Evolutionary conservation across 1,284 basidiomycete genomes (phyloP).

Genomic region (Spongiforma sp.): DNA sequence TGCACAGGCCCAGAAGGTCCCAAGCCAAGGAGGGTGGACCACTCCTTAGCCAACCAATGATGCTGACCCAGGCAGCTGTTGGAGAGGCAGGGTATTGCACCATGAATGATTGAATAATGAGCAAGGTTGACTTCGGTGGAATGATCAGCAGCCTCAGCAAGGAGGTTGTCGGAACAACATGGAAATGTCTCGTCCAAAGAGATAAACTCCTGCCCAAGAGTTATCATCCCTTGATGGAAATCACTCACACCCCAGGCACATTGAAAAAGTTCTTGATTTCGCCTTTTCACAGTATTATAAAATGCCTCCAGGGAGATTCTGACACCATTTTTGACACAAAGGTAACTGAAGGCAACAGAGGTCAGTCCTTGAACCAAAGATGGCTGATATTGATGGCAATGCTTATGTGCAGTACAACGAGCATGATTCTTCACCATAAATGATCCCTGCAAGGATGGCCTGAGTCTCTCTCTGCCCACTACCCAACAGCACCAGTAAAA

Average conservation of each 20-base stretch:
- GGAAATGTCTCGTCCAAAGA: constrained; percentile 1
- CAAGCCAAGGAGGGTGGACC: constrained; percentile 8
- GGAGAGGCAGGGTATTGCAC: constrained; percentile 1
- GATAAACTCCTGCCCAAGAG: constrained; percentile 7
- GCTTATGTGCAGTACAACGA: constrained; percentile 10
- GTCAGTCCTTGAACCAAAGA: not conserved
- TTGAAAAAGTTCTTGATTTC: constrained; percentile 7
- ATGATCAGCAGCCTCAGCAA: constrained; percentile 18
- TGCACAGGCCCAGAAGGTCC: not conserved
- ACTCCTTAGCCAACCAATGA: constrained; percentile 10
- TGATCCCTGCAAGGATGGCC: constrained; percentile 7
- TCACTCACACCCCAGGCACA: constrained; percentile 10
- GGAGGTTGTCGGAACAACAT: constrained; percentile 2
- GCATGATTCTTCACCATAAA: not conserved
- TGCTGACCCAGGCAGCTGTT: constrained; percentile 1
- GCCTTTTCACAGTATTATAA: not conserved
- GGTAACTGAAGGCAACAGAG: constrained; percentile 1
- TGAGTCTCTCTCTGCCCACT: constrained; percentile 10
- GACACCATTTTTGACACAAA: constrained; percentile 1
- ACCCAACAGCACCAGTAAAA: constrained; percentile 9
- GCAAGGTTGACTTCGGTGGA: constrained; percentile 1
- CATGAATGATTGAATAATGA: constrained; percentile 1
- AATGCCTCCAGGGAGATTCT: not conserved
- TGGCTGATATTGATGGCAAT: not conserved
- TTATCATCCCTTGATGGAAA: constrained; percentile 10